Conservation (phyloP, 2,329 filamentous ascomycete genomes). For the Botrytis squamosa region DNA sequence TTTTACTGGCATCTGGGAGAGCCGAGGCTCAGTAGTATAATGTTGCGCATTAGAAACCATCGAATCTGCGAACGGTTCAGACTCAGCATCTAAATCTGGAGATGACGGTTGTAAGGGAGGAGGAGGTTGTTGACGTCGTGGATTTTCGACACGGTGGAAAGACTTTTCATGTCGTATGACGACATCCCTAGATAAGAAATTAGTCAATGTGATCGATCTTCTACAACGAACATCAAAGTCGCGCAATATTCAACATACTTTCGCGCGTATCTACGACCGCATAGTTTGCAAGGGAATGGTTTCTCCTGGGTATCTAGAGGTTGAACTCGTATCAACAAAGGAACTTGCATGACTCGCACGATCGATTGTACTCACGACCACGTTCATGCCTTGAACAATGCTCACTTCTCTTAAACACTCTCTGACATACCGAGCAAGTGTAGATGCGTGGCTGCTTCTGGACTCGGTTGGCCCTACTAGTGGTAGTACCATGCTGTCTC, state of each 20-base stretch:
- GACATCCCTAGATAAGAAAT: slow-evolving; percentile 19
- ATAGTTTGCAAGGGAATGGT: slow-evolving; percentile 21
- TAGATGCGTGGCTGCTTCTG: slow-evolving; percentile 21
- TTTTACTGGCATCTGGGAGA: background rate
- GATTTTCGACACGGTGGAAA: slow-evolving; percentile 20
- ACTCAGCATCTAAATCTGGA: slow-evolving; percentile 14
- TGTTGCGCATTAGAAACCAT: slow-evolving; percentile 9
- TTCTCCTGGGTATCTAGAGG: slow-evolving; percentile 22
- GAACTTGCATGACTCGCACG: background rate
- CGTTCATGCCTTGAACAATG: slow-evolving; percentile 23
- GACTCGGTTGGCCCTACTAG: slow-evolving; percentile 12
- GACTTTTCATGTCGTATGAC: slow-evolving; percentile 24
- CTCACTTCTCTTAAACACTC: slow-evolving; percentile 21
- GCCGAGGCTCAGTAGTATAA: background rate
- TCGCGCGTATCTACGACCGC: slow-evolving; percentile 22
- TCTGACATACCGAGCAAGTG: slow-evolving; percentile 20
- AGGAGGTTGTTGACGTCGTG: slow-evolving; percentile 20
- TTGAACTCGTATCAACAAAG: slow-evolving; percentile 12
- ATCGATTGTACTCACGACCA: slow-evolving; percentile 20
- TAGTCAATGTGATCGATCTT: background rate
- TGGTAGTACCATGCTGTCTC: slow-evolving; percentile 18
- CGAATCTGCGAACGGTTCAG: slow-evolving; percentile 12
- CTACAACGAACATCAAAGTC: background rate
- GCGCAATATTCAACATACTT: slow-evolving; percentile 19
- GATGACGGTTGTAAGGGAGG: slow-evolving; percentile 14